Conservation (phyloP, 257 asterid genomes). For the Penstemon barbatus region DNA sequence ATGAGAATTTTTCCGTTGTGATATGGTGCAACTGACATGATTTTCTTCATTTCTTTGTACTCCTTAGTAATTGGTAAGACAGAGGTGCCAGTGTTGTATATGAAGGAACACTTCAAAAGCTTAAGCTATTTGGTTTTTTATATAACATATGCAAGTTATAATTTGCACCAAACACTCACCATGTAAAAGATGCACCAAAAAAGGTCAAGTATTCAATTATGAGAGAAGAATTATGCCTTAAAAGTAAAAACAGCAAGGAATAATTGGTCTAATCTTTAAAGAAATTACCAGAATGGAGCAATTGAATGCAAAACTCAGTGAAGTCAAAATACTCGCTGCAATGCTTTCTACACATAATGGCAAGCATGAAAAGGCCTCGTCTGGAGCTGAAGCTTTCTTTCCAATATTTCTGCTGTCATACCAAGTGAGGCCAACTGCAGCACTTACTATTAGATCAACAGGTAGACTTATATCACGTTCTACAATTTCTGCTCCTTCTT, state of each 20-base stretch:
- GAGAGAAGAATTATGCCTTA: constrained; percentile 25
- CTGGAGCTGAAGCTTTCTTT: constrained; percentile 77
- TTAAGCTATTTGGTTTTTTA: constrained; percentile 12
- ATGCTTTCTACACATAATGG: constrained; percentile 84
- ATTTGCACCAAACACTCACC: constrained; percentile 20
- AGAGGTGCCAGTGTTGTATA: constrained; percentile 5
- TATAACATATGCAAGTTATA: constrained; percentile 7
- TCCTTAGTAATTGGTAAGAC: neutral
- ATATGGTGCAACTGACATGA: constrained; percentile 15
- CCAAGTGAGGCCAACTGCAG: constrained; percentile 88
- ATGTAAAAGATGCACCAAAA: constrained; percentile 17
- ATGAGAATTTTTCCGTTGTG: constrained; percentile 12
- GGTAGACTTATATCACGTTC: constrained; percentile 86
- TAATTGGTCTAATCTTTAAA: constrained; percentile 23
- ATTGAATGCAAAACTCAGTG: constrained; percentile 89
- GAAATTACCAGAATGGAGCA: constrained; percentile 89
- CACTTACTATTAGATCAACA: constrained; percentile 71
- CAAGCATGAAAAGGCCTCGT: constrained; percentile 78
- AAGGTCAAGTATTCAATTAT: neutral
- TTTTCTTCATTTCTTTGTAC: constrained; percentile 11
- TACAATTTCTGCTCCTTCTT: constrained; percentile 76
- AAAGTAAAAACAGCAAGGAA: constrained; percentile 21
- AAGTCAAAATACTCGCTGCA: constrained; percentile 78
- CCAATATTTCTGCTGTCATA: constrained; percentile 79
- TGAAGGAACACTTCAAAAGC: neutral